Conservation (phyloP, 129 eudicot species). For the Escallonia herrerae region DNA sequence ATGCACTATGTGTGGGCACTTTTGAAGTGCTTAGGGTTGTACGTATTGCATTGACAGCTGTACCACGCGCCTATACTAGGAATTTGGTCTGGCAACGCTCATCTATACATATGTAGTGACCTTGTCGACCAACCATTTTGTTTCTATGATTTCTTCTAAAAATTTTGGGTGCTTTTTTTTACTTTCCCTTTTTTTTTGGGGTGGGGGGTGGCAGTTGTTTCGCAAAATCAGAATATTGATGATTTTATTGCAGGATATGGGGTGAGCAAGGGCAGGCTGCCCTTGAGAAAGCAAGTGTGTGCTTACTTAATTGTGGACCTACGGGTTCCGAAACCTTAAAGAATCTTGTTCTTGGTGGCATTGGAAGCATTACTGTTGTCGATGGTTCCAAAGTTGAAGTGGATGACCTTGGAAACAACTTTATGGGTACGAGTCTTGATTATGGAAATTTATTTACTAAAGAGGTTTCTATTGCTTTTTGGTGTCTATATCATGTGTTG, state of each 20-base stretch:
- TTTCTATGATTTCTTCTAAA: no score
- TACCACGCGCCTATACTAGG: no score
- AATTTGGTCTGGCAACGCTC: no score
- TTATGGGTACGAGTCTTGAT: constrained; percentile 52
- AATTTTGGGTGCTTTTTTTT: no score
- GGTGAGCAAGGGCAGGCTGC: constrained; percentile 99
- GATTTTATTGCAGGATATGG: constrained; percentile 70
- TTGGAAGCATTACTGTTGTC: constrained; percentile 90
- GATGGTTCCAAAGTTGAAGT: constrained; percentile 89
- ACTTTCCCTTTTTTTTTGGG: no score
- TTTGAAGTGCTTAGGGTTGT: no score
- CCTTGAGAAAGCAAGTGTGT: constrained; percentile 87
- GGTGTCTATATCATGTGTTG: not conserved
- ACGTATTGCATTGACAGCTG: no score
- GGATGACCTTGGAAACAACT: constrained; percentile 94
- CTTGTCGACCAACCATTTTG: no score
- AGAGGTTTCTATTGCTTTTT: not conserved
- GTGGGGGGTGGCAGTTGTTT: not conserved
- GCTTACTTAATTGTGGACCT: constrained; percentile 96
- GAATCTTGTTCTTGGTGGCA: constrained; percentile 95
- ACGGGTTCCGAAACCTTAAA: constrained; percentile 93
- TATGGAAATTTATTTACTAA: not conserved
- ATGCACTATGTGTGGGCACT: no score
- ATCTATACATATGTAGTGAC: no score
- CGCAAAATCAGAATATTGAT: no score